Conservation (phyloP, 2,329 filamentous ascomycete genomes). For the Penicillium capsulatum region DNA sequence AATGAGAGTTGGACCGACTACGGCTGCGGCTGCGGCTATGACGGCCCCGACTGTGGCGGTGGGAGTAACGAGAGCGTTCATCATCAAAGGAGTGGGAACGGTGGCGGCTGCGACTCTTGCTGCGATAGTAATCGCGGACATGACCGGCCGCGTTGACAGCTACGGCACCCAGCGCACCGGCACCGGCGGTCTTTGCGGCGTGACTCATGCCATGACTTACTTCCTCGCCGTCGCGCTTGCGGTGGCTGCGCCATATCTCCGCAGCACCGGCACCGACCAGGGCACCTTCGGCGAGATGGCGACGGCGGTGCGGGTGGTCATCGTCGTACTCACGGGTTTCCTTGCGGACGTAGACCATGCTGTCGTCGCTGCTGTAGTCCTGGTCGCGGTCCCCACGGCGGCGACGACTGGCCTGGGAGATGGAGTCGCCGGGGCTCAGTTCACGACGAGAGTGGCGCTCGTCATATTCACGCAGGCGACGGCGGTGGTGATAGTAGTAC, state of each 20-base stretch:
- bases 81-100: conserved; percentile 42
- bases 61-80: conserved; percentile 34
- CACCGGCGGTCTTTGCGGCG: conserved; percentile 51
- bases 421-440: conserved; percentile 50
- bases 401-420: conserved; percentile 47
- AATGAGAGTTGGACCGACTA: conserved; percentile 47
- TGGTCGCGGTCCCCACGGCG: conserved; percentile 32
- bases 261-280: conserved; percentile 59
- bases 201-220: conserved; percentile 50
- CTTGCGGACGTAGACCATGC: conserved; percentile 57
- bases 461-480: conserved; percentile 53
- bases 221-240: conserved; percentile 54
- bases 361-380: conserved; percentile 58
- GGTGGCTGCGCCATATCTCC: conserved; percentile 56
- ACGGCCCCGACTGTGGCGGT: conserved; percentile 28
- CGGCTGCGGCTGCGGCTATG: conserved; percentile 36
- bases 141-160: conserved; percentile 56
- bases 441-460: conserved; percentile 45
- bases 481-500: conserved; percentile 60
- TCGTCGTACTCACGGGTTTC: conserved; percentile 44
- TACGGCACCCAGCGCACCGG: conserved; percentile 58
- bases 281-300: conserved; percentile 60
- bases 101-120: conserved; percentile 45
- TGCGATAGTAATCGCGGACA: conserved; percentile 48
- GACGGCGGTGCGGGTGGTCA: conserved; percentile 51